Conservation (phyloP, 805 yeast genomes). For the Saturnispora bothae region DNA sequence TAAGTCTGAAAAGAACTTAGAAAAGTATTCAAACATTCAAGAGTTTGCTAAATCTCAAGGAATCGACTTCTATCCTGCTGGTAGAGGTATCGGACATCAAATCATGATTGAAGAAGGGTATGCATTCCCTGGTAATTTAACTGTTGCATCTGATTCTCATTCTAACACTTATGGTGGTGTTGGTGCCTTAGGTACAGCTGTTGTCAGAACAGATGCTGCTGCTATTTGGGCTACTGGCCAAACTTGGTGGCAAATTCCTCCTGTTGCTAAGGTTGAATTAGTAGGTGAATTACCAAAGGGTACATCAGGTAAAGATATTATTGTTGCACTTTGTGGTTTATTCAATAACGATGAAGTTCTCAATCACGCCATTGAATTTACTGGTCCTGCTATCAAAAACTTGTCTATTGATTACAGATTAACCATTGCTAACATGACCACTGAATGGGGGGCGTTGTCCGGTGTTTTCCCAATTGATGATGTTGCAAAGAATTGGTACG, state of each 20-base stretch:
- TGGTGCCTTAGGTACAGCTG: constrained; percentile 93
- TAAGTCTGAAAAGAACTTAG: constrained; percentile 76
- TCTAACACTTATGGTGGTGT: constrained; percentile 97
- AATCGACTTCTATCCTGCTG: constrained; percentile 95
- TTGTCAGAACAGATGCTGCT: constrained; percentile 98
- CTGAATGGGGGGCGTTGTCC: constrained; percentile 97
- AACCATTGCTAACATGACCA: constrained; percentile 95
- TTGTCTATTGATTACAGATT: constrained; percentile 74
- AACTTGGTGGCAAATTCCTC: constrained; percentile 99
- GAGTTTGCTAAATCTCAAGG: constrained; percentile 84
- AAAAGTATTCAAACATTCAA: constrained; percentile 82
- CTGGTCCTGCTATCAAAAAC: constrained; percentile 65
- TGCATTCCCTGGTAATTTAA: constrained; percentile 85
- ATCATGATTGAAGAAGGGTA: constrained; percentile 98
- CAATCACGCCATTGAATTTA: constrained; percentile 89
- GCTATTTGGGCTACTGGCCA: constrained; percentile 99
- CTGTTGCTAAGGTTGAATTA: constrained; percentile 89
- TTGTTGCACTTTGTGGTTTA: constrained; percentile 89
- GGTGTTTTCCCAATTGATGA: constrained; percentile 96
- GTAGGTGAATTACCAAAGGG: constrained; percentile 75
- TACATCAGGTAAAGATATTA: constrained; percentile 92
- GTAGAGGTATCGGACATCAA: constrained; percentile 98
- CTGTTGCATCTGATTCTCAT: constrained; percentile 97
- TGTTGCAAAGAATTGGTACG: constrained; percentile 68
- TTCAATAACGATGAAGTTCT: constrained; percentile 88